Base-by-base conservation (phyloP, 176 grass and related monocot species). In the Carex littledalei region DNA sequence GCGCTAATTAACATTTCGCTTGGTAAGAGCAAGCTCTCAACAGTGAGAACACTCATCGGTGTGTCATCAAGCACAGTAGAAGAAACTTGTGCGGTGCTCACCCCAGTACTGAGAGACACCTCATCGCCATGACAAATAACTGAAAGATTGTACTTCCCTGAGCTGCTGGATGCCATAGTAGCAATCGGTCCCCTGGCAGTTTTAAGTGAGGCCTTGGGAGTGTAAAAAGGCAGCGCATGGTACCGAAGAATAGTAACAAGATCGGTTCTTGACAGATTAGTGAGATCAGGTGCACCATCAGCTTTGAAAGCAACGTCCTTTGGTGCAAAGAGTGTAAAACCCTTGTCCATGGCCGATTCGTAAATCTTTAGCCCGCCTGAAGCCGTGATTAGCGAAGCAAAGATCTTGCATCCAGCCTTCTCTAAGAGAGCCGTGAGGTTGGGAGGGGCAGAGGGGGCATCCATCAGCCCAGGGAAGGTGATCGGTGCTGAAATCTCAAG, bases 281-380 rank as follows among this genome's bases (percentile, higher is more conserved):
- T 84, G 58, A 99, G 84, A 75, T 99, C 88, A 65, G 96, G 93
- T 10, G 80, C 87, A 75, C 71, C 90, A 58, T 84, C 78, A 50
- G 93, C 91, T 35, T 89, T 88, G 88, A 99, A 99, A 1, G 96
- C 96, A 39, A 95, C 90, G 85, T 99, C 96, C 75, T 77, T 95
- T 73, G 96, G 93, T 4, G 91, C 91, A 82, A 99, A 92, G 10
- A 99, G 90, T 3, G 96, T 99, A 63, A 99, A 87, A 53, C 66
- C 96, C 88, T 94, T 99, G 76, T 85, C 87, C 96, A 99, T 95
- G 85, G 88, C 90, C 24, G 81, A 69, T 86, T 94, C 88, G 87
- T 94, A 99, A 83, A 81, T 87, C 89, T 85, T 92, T 72, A 99
- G 53, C 34, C 95, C 90, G 31, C 96, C 93, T 82, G 96, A 94